Evolutionary conservation across 306 rosid species (phyloP).

Genomic region (Quercus robur): DNA sequence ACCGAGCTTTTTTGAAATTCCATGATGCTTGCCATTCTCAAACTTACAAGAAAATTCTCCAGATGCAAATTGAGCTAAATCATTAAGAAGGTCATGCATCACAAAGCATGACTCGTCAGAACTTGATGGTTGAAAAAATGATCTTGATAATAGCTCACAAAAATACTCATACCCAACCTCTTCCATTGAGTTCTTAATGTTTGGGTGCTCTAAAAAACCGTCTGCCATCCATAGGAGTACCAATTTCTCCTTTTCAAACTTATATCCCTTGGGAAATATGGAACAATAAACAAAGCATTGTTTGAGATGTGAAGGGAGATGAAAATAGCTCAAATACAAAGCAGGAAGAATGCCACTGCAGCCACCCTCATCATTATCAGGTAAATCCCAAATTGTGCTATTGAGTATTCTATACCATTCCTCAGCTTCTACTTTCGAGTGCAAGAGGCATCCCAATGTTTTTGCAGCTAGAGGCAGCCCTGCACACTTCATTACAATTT

Average conservation of each 20-base stretch:
- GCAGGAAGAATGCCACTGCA: constrained; percentile 3
- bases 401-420: constrained; percentile 14
- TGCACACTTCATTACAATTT: constrained; percentile 15
- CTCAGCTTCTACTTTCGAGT: not conserved
- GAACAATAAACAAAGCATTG: constrained; percentile 21
- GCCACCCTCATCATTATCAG: not conserved
- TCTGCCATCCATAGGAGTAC: constrained; percentile 30
- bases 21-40: not conserved
- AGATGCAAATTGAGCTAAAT: constrained; percentile 4
- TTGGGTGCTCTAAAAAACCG: not conserved
- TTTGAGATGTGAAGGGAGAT: constrained; percentile 18
- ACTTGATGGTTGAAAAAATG: constrained; percentile 10
- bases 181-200: not conserved
- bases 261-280: constrained; percentile 6
- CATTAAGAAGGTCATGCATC: constrained; percentile 26
- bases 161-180: constrained; percentile 9
- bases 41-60: not conserved
- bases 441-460: constrained; percentile 16
- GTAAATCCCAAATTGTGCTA: constrained; percentile 7
- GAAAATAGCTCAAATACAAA: constrained; percentile 21
- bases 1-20: not conserved
- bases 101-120: not conserved
- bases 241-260: not conserved
- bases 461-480: constrained; percentile 33
- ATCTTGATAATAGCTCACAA: constrained; percentile 9